phyloP scores from a whole-genome alignment of 2,329 filamentous ascomycete genomes.

The Trichoderma arundinaceum region DNA sequence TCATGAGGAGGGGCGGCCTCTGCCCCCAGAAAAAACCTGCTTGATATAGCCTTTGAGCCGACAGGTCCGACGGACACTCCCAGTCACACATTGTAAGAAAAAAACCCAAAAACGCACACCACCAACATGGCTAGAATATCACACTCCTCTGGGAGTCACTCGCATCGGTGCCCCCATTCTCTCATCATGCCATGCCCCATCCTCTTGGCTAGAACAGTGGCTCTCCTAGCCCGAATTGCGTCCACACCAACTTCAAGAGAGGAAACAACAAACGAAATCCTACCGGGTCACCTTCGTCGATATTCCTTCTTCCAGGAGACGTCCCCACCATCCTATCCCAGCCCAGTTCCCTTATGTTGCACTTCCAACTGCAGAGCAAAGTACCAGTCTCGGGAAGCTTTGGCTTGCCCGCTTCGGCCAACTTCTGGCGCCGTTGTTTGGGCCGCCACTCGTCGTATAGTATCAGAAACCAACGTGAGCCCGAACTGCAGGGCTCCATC shows the following conservation, averaged over 20 bases:
- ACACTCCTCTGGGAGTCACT: neutral
- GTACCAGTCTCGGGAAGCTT: neutral
- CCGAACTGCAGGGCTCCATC: neutral
- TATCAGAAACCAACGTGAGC: neutral
- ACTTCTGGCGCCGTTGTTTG: neutral
- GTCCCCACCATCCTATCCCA: neutral
- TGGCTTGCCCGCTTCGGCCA: neutral
- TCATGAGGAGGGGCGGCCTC: neutral
- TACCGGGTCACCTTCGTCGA: neutral
- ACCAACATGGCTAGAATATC: neutral
- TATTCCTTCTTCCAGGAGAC: neutral
- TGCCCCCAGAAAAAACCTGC: neutral
- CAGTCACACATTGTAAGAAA: neutral
- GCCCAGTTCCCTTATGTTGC: too few relatives aligned
- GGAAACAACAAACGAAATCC: neutral
- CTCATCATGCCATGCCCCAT: neutral
- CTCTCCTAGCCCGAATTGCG: neutral
- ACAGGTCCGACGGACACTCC: neutral
- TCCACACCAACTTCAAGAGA: neutral
- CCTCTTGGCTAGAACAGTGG: neutral
- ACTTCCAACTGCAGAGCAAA: neutral
- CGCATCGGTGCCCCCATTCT: neutral
- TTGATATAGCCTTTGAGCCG: constrained; percentile 5
- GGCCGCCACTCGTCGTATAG: neutral
- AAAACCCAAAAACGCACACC: neutral